Evolutionary conservation across 2,329 filamentous ascomycete species (phyloP).

Genomic region (Sporothrix protearum): DNA sequence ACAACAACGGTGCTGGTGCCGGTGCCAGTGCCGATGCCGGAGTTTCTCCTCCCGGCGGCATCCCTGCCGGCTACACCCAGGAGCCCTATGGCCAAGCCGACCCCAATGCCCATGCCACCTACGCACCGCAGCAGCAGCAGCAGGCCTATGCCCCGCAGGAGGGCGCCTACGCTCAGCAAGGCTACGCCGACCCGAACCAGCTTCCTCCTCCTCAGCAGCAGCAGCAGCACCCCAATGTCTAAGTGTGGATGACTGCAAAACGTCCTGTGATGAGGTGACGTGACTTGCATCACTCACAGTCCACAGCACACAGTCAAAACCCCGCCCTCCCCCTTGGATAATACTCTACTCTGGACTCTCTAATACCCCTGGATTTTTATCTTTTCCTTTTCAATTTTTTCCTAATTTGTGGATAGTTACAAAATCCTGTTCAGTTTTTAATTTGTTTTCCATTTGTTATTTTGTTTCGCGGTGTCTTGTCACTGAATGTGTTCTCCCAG

Average conservation of each 20-base stretch:
- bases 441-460: too few species aligned
- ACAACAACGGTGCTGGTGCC: neutral
- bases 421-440: conserved; percentile 31
- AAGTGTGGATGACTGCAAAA: neutral
- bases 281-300: neutral
- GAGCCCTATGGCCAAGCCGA: neutral
- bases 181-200: conserved; percentile 3
- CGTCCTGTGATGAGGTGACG: neutral
- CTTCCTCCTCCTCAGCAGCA: neutral
- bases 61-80: neutral
- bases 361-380: neutral
- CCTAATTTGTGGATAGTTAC: neutral
- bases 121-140: neutral
- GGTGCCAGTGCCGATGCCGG: neutral
- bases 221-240: conserved; percentile 34
- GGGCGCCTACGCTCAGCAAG: neutral
- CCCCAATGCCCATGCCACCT: neutral
- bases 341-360: neutral
- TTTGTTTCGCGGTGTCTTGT: neutral
- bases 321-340: neutral
- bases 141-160: conserved; percentile 11
- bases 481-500: neutral
- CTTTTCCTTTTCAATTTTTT: neutral
- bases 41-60: neutral
- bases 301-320: neutral